Conservation (phyloP, 345 rosid genomes). For the Linum tenue region DNA sequence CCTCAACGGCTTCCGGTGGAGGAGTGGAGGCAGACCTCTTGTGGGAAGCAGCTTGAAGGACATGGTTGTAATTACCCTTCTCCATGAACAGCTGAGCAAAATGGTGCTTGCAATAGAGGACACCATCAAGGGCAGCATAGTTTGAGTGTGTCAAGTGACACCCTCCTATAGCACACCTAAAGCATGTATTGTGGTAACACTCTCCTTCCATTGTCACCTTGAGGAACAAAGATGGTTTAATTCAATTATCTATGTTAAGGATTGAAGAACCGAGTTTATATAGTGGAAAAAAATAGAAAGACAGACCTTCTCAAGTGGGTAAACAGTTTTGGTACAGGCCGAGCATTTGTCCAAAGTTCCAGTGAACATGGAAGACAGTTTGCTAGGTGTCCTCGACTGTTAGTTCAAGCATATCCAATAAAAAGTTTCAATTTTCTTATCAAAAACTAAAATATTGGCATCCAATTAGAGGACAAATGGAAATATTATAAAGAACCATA, state of each 20-base stretch:
- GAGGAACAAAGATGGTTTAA: neutral
- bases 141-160: constrained; percentile 62
- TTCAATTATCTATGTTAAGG: neutral
- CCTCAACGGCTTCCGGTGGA: constrained; percentile 40
- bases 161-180: constrained; percentile 76
- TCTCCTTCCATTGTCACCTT: constrained; percentile 85
- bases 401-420: neutral
- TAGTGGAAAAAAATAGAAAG: neutral
- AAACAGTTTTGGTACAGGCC: constrained; percentile 62
- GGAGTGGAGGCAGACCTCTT: constrained; percentile 47
- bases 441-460: too few relatives aligned
- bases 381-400: constrained; percentile 68
- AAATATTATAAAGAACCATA: too few relatives aligned
- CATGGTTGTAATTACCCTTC: constrained; percentile 81
- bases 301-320: constrained; percentile 71
- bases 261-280: neutral
- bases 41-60: constrained; percentile 61
- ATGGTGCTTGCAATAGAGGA: constrained; percentile 77
- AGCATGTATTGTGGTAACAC: constrained; percentile 78
- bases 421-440: too few relatives aligned
- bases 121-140: constrained; percentile 71
- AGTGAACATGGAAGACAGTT: constrained; percentile 58
- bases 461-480: too few relatives aligned
- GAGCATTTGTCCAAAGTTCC: constrained; percentile 83
- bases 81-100: constrained; percentile 85